Conservation (phyloP, 306 rosid genomes). For the Prunus salicina region DNA sequence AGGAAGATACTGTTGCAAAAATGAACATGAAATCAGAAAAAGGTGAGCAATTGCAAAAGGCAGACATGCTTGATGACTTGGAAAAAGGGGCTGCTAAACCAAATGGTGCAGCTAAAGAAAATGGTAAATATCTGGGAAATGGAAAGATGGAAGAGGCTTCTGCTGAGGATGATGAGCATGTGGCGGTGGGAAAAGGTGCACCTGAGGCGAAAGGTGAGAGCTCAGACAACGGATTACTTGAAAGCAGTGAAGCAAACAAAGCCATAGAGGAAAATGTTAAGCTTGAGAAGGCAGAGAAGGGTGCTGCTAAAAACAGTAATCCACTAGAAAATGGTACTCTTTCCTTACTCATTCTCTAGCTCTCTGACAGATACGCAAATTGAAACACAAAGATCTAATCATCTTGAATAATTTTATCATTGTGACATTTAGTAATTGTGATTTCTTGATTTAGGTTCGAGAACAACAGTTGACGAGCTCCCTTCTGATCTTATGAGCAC, state of each 20-base stretch:
- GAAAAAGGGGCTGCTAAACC: conserved; percentile 47
- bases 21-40: conserved; percentile 32
- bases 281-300: not conserved
- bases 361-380: not conserved
- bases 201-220: conserved; percentile 12
- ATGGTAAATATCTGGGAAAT: not conserved
- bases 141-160: conserved; percentile 1
- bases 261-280: not conserved
- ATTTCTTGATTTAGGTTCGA: conserved; percentile 32
- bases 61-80: conserved; percentile 36
- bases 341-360: not conserved
- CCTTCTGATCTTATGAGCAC: conserved; percentile 16
- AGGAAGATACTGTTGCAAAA: conserved; percentile 68
- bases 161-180: not conserved
- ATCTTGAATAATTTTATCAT: not conserved
- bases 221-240: not conserved
- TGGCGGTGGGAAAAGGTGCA: conserved; percentile 22
- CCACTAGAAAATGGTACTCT: conserved; percentile 33
- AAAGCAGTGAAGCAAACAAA: not conserved
- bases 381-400: not conserved
- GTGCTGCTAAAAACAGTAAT: not conserved
- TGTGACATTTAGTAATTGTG: not conserved
- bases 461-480: conserved; percentile 23
- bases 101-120: not conserved
- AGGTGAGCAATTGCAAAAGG: conserved; percentile 9